These are phyloP conservation scores for Sphagnum magellanicum DNA, from an alignment of 228 moss, liverwort and hornwort species.

Conservation along the genomic window DNA sequence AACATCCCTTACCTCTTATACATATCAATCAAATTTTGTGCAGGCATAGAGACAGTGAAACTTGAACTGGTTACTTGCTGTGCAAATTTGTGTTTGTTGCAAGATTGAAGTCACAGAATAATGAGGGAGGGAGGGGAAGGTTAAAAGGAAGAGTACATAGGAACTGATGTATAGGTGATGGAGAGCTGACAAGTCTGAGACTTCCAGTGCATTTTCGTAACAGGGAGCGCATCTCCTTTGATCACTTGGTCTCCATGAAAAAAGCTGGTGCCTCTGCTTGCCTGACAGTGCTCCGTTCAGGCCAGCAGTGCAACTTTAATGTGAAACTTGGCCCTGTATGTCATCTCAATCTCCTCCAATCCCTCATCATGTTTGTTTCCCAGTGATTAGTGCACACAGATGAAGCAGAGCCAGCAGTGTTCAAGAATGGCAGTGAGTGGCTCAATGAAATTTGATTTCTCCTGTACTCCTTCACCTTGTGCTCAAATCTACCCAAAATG, in stretches of 20 bases:
- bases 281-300: constrained; percentile 61
- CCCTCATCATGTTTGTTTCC: background rate
- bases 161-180: constrained; percentile 24
- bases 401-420: too few species aligned
- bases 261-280: constrained; percentile 78
- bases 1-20: too few species aligned
- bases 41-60: too few species aligned
- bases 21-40: too few species aligned
- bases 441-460: too few species aligned
- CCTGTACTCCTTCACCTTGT: too few species aligned
- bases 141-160: too few species aligned
- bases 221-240: constrained; percentile 99
- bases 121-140: background rate
- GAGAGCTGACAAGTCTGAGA: constrained; percentile 73
- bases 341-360: constrained; percentile 8
- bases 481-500: too few species aligned
- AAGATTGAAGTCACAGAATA: background rate
- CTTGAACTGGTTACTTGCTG: too few species aligned
- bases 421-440: too few species aligned
- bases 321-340: constrained; percentile 81
- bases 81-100: too few species aligned
- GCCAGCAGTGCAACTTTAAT: constrained; percentile 47
- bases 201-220: constrained; percentile 98
- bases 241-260: constrained; percentile 97
- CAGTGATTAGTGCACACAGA: too few species aligned